These are phyloP conservation scores for Drechslerella coelobrocha DNA, from an alignment of 2,329 filamentous ascomycete genomes.

Conservation along the genomic window DNA sequence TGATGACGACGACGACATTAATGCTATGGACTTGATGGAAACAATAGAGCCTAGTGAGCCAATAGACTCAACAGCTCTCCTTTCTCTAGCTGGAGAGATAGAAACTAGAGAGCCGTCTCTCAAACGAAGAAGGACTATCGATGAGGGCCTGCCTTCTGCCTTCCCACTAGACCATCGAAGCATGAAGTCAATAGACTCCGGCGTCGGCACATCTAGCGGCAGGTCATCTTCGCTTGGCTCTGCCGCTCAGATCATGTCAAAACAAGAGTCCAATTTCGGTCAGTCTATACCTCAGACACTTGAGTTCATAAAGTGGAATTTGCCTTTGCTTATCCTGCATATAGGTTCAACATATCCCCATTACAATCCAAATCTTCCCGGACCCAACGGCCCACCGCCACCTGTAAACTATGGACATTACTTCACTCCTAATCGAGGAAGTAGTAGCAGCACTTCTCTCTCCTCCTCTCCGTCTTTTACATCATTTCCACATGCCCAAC, in stretches of 20 bases:
- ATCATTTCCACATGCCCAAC: constrained; percentile 43
- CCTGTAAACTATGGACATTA: constrained; percentile 46
- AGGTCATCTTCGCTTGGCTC: constrained; percentile 41
- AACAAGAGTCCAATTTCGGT: constrained; percentile 36
- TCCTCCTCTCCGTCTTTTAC: constrained; percentile 44
- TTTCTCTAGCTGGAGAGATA: constrained; percentile 21
- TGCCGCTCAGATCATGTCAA: constrained; percentile 37
- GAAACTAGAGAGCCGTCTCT: constrained; percentile 43
- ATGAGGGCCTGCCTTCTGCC: constrained; percentile 42
- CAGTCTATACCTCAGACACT: constrained; percentile 6
- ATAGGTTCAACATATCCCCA: constrained; percentile 45
- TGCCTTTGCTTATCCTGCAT: constrained; percentile 21
- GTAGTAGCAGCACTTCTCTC: constrained; percentile 43
- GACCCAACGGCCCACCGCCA: constrained; percentile 33
- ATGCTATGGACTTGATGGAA: constrained; percentile 45
- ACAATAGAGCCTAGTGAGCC: constrained; percentile 37
- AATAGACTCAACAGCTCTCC: constrained; percentile 31
- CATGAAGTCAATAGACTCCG: constrained; percentile 46
- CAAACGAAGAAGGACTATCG: constrained; percentile 40
- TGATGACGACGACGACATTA: constrained; percentile 51
- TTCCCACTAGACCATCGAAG: constrained; percentile 45
- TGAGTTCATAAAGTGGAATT: neutral
- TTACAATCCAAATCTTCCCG: constrained; percentile 45
- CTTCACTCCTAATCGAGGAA: constrained; percentile 37
- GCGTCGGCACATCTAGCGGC: constrained; percentile 38